A percentile compares a stretch with the other conserved stretches of the same genome.
Conservation (phyloP, 768 basidiomycete species). For the Cystofilobasidium macerans region DNA sequence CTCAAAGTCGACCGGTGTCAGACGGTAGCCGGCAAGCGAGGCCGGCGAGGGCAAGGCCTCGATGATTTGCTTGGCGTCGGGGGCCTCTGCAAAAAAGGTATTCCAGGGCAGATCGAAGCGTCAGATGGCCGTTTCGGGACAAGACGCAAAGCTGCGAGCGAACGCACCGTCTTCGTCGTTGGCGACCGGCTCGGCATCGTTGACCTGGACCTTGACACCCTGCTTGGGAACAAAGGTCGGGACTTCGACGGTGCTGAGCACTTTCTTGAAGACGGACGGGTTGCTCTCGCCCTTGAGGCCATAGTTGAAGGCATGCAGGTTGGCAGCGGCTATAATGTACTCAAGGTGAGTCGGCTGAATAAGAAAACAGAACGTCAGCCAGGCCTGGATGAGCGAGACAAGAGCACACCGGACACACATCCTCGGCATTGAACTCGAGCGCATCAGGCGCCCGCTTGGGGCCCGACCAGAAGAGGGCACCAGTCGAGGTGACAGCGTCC, state of each 20-base stretch:
- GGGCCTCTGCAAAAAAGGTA: constrained; percentile 41
- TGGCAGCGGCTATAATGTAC: constrained; percentile 85
- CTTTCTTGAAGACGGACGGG: constrained; percentile 63
- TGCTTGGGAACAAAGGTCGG: constrained; percentile 88
- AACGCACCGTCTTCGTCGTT: constrained; percentile 35
- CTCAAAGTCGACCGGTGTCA: constrained; percentile 92
- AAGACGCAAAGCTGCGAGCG: neutral
- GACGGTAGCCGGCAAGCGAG: constrained; percentile 86
- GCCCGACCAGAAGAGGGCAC: constrained; percentile 97
- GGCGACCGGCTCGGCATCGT: constrained; percentile 70
- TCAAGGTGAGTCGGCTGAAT: constrained; percentile 67
- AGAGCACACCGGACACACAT: constrained; percentile 50
- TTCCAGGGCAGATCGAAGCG: neutral
- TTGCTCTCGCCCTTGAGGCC: constrained; percentile 84
- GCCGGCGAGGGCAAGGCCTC: constrained; percentile 76
- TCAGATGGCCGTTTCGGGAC: neutral
- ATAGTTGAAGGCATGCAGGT: constrained; percentile 96
- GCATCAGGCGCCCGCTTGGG: constrained; percentile 95
- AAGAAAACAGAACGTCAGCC: neutral
- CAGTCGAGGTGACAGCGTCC: constrained; percentile 75
- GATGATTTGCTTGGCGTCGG: constrained; percentile 46
- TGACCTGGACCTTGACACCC: constrained; percentile 86
- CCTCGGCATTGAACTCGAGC: constrained; percentile 68
- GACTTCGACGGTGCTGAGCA: constrained; percentile 69
- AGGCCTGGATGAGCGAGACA: neutral